Percentiles rank a stretch among this genome's conserved stretches.
Evolutionary conservation across 2,329 filamentous ascomycete species (phyloP).

Genomic region (Verticillium zaregamsianum): DNA sequence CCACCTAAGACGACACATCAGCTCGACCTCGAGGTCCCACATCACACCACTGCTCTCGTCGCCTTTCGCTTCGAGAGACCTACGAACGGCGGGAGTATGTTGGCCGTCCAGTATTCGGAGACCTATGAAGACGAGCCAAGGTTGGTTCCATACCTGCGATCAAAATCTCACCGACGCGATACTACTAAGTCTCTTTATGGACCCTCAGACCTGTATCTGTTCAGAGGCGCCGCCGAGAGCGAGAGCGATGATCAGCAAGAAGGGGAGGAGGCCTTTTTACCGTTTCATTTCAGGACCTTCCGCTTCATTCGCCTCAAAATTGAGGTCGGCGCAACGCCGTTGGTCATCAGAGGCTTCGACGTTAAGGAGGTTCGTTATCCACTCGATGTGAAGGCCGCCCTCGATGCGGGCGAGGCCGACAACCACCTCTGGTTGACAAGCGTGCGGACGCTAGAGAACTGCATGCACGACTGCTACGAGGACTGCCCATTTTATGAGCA

Average conservation of each 20-base stretch:
- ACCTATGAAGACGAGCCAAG: conserved; percentile 4
- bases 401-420: not conserved
- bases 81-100: not conserved
- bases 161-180: conserved; percentile 1
- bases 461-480: conserved; percentile 25
- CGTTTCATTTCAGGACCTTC: conserved; percentile 15
- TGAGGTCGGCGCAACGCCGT: not conserved
- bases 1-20: not conserved
- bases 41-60: not conserved
- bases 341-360: conserved; percentile 3
- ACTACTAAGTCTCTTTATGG: conserved; percentile 1
- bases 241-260: not conserved
- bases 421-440: conserved; percentile 18
- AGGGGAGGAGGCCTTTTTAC: conserved; percentile 3
- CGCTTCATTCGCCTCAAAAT: conserved; percentile 9
- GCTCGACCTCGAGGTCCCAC: not conserved
- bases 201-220: not conserved
- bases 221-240: not conserved
- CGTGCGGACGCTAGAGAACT: conserved; percentile 17
- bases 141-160: not conserved
- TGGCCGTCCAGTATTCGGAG: conserved; percentile 3
- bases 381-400: conserved; percentile 5
- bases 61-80: not conserved
- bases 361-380: conserved; percentile 11
- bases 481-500: conserved; percentile 31